Conservation (phyloP, 768 basidiomycete species). For the Hygrocybe coccinea region DNA sequence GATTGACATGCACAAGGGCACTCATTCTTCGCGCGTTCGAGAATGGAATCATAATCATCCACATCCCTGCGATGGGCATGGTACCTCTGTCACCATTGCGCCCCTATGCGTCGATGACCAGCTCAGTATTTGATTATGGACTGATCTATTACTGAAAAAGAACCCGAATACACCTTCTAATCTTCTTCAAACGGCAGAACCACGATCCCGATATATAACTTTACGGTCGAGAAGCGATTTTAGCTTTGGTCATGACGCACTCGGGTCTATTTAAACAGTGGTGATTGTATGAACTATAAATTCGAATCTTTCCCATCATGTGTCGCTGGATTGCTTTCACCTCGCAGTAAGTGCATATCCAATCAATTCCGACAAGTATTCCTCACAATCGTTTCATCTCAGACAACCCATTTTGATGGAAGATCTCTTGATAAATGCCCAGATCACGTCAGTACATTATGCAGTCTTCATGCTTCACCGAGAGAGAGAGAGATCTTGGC, state of each 20-base stretch:
- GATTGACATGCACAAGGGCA: too few relatives aligned
- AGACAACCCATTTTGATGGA: neutral
- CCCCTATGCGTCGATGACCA: too few relatives aligned
- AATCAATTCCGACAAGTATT: neutral
- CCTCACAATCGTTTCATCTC: neutral
- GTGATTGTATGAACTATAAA: neutral
- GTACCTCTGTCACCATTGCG: too few relatives aligned
- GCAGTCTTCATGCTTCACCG: neutral
- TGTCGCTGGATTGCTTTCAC: conserved; percentile 3
- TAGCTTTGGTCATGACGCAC: too few relatives aligned
- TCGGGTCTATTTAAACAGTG: neutral
- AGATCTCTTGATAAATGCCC: neutral
- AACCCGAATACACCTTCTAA: neutral
- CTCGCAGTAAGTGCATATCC: neutral
- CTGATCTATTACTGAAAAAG: neutral
- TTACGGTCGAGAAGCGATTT: neutral
- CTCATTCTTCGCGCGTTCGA: too few relatives aligned
- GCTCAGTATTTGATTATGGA: neutral
- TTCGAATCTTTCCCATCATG: neutral
- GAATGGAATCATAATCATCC: too few relatives aligned
- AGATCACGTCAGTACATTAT: neutral
- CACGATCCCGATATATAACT: neutral
- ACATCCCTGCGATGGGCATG: too few relatives aligned
- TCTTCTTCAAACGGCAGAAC: neutral
- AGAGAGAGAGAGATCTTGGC: neutral